Base-by-base conservation (phyloP, 2,329 filamentous ascomycete species). In the Phyllosticta citriasiana region DNA sequence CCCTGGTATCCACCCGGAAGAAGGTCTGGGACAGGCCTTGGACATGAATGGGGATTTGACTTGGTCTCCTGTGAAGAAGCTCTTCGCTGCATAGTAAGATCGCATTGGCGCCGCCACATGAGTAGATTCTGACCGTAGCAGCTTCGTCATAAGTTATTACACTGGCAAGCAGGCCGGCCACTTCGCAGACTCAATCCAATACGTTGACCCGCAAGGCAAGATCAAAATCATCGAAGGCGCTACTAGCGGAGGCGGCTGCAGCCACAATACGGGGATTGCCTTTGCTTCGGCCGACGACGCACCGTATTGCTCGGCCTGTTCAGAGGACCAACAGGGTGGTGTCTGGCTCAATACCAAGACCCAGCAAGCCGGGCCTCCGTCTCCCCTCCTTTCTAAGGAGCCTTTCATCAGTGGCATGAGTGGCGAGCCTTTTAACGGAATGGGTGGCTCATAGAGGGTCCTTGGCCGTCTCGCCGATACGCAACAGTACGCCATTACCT, bases 201-300 rank as follows among this genome's bases (percentile, higher is more conserved):
- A 47, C 40, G 40, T 47, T 7, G 40, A 47, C 14, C 3, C 76
- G 10, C 65, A 74, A 22, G 84, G 83, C 14, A 77, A 74, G 6
- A 69, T 84, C 2, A 72, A 80, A 65, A 74, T 71, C 10, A 83
- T 84, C 62, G 55, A 69, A 1, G 82, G 81, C 0, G 81, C 83
- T 2, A 79, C 78, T 51, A 82, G 79, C 60, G 75, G 76, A 14
- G 85, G 82, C 78, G 83, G 83, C n/a, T 86, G 84, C 74, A 83
- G 79, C 4, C 82, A 86, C 76, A 86, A 86, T 72, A 85, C 82
- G 0, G 83, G 83, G 60, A 85, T 86, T 61, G 82, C 82, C 7
- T 80, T 86, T 59, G 84, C 84, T 68, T 81, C 79, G 24, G 82
- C 83, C 26, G 82, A 84, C 57, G 78, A 76, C 14, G 74, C 79